phyloP scores from a whole-genome alignment of 371 early-diverging fungal species.

The Coelomomyces lativittatus region DNA sequence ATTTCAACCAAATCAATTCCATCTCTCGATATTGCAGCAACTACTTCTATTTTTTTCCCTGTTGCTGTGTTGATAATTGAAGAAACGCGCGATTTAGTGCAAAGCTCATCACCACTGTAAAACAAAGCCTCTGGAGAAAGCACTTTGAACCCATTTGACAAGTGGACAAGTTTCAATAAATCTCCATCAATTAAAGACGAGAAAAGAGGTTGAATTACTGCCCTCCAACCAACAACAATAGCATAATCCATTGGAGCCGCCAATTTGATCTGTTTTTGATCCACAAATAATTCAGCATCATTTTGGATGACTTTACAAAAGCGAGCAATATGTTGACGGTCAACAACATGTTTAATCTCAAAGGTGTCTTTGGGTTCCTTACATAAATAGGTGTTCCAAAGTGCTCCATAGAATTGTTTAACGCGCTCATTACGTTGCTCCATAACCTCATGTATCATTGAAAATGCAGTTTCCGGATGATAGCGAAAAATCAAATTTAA shows the following conservation, averaged over 20 bases:
- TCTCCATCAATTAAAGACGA: conserved; percentile 86
- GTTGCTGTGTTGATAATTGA: conserved; percentile 65
- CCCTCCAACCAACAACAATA: conserved; percentile 82
- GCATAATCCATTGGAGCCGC: conserved; percentile 84
- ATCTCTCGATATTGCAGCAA: conserved; percentile 48
- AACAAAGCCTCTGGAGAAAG: conserved; percentile 59
- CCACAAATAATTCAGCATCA: conserved; percentile 67
- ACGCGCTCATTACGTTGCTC: conserved; percentile 80
- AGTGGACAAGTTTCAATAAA: conserved; percentile 73
- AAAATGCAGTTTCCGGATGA: conserved; percentile 56
- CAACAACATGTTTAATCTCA: conserved; percentile 43
- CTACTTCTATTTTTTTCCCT: conserved; percentile 80
- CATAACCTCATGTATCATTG: conserved; percentile 80
- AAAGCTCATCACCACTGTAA: conserved; percentile 63
- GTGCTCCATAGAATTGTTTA: conserved; percentile 71
- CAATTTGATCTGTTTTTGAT: conserved; percentile 39
- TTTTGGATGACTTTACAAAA: conserved; percentile 81
- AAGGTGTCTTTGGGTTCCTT: conserved; percentile 27
- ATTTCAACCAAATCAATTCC: conserved; percentile 52
- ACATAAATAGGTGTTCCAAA: conserved; percentile 57
- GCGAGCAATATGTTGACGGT: conserved; percentile 45
- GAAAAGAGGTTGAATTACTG: conserved; percentile 79
- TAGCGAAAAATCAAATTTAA: conserved; percentile 61
- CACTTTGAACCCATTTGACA: conserved; percentile 80
- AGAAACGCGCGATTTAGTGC: conserved; percentile 53